phyloP scores from a whole-genome alignment of 2,329 filamentous ascomycete genomes.

The Paecilomyces variotii region DNA sequence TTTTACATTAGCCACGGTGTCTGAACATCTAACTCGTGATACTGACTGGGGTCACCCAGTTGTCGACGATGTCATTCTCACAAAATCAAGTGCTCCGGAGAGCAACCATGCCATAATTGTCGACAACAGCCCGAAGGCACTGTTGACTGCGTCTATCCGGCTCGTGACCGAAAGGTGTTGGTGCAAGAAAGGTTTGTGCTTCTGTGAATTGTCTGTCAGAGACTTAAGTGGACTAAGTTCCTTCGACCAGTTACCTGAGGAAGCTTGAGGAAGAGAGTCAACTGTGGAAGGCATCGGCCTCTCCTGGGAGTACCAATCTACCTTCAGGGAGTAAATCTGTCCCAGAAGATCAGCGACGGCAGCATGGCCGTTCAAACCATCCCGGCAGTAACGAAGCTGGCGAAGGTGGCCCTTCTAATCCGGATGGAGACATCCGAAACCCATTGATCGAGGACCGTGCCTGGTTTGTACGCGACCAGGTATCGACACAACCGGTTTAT shows the following conservation, averaged over 20 bases:
- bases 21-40: not conserved
- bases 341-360: not conserved
- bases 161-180: slow-evolving; percentile 7
- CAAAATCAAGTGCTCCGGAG: slow-evolving; percentile 8
- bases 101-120: slow-evolving; percentile 6
- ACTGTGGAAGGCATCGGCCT: not conserved
- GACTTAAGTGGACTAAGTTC: not conserved
- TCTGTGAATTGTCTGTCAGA: not conserved
- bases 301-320: not conserved
- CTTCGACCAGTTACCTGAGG: slow-evolving; percentile 4
- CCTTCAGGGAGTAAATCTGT: not conserved
- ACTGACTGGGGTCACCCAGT: not conserved
- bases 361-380: not conserved
- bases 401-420: not conserved
- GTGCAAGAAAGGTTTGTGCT: slow-evolving; percentile 2
- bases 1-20: not conserved
- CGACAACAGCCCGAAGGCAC: slow-evolving; percentile 4
- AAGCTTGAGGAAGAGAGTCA: slow-evolving; percentile 5
- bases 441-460: slow-evolving; percentile 8
- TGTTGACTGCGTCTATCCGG: slow-evolving; percentile 7
- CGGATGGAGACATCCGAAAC: slow-evolving; percentile 7
- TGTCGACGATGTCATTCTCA: slow-evolving; percentile 7
- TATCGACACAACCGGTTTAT: slow-evolving; percentile 8
- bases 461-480: slow-evolving; percentile 8
- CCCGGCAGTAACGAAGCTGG: not conserved